phyloP scores from a whole-genome alignment of 2,329 filamentous ascomycete species.

The Clonostachys byssicola region DNA sequence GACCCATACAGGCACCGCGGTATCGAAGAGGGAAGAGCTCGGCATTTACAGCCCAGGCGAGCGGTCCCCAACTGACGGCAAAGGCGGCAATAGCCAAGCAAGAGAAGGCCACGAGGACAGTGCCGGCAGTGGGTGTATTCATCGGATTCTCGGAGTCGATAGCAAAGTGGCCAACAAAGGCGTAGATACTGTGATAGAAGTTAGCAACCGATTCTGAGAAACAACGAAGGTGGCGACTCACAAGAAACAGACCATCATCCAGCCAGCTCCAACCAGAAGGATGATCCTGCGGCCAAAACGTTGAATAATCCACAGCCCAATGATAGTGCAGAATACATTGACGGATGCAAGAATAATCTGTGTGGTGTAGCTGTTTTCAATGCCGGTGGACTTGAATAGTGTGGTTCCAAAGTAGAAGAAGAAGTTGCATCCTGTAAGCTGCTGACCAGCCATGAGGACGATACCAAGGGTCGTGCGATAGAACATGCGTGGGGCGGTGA shows the following conservation, averaged over 20 bases:
- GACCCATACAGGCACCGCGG: constrained; percentile 47
- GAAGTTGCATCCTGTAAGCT: constrained; percentile 65
- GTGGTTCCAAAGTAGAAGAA: constrained; percentile 65
- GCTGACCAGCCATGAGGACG: constrained; percentile 59
- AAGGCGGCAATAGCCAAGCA: constrained; percentile 66
- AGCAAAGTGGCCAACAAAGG: constrained; percentile 41
- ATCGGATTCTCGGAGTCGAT: constrained; percentile 33
- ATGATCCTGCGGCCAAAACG: constrained; percentile 60
- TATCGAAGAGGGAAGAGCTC: constrained; percentile 61
- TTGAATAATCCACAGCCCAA: constrained; percentile 61
- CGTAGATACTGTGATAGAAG: constrained; percentile 28
- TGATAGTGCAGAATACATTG: constrained; percentile 64
- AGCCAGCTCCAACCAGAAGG: constrained; percentile 58
- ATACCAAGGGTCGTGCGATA: constrained; percentile 62
- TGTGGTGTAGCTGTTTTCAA: constrained; percentile 61
- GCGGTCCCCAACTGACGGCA: constrained; percentile 66
- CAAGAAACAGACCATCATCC: constrained; percentile 52
- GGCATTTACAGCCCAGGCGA: constrained; percentile 62
- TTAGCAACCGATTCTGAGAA: not conserved
- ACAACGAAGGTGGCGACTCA: constrained; percentile 11
- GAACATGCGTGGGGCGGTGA: constrained; percentile 62
- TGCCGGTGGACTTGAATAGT: constrained; percentile 62
- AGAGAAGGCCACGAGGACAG: constrained; percentile 63
- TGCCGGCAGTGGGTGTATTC: constrained; percentile 44
- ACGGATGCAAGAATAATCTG: constrained; percentile 65